Base-by-base conservation (phyloP, 1,139 yeast species). In the Blastobotrys indianensis region DNA sequence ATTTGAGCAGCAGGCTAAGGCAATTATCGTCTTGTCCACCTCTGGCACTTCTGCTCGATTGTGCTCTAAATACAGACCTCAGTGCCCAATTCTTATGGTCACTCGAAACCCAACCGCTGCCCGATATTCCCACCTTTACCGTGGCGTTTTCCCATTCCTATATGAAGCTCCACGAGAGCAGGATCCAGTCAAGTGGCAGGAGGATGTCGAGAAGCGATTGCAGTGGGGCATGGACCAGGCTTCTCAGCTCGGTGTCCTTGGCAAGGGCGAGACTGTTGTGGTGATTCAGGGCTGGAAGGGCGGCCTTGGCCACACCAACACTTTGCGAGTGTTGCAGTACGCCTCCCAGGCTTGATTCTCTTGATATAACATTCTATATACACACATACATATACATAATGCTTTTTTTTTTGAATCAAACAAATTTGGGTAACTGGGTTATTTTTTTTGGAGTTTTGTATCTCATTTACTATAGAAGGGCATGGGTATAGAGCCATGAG, bases 281-380 rank as follows among this genome's bases (percentile, higher is more conserved):
- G 86, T 95, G 65, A 85, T 92, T 67, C 98, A 92, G 79, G 98
- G 98, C 69, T 92, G 96, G 94, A 86, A 95, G 66, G 85, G 94
- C 70, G 98, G 98, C 74, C 78, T 90, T 56, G 99, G 98, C 67
- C 96, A 92, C 80, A 85, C 98, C 66, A 92, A 92, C 84, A 92
- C 98, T 56, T 80, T 92, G 72, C 92, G 97, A 79, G 66, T 70
- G 48, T 58, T 69, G 45, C 67, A 65, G 47, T 48, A 44, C 47
- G 35, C 25, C n/a, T n/a, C n/a, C n/a, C n/a, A n/a, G n/a, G n/a
- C n/a, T n/a, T n/a, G n/a, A n/a, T n/a, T n/a, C n/a, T n/a, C n/a
- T n/a, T n/a, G n/a, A n/a, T n/a, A n/a, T n/a, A n/a, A n/a, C 25
- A 20, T 4, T 4, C 7, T 4, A 20, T 20, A 4, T 20, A 20